phyloP scores from a whole-genome alignment of 2,329 filamentous ascomycete genomes.

The Phyllosticta capitalensis region DNA sequence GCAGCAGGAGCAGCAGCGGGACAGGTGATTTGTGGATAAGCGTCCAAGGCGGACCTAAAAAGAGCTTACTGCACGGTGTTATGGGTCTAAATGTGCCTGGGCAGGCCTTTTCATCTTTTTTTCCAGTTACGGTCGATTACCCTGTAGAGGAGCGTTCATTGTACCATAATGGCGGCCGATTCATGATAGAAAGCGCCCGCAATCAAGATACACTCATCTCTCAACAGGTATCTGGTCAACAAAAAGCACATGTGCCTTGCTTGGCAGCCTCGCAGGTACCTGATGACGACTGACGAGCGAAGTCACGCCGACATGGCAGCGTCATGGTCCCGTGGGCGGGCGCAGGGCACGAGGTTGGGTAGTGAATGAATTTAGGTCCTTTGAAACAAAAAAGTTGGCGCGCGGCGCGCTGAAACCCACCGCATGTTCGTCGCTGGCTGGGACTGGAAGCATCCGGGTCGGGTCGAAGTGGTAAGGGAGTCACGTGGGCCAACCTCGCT shows the following conservation, averaged over 20 bases:
- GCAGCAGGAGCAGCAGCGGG: background rate
- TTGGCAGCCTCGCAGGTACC: background rate
- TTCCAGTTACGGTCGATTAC: background rate
- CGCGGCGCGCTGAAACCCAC: background rate
- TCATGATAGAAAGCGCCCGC: background rate
- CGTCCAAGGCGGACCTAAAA: background rate
- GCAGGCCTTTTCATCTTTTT: background rate
- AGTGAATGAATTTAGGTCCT: background rate
- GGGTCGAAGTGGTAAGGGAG: background rate
- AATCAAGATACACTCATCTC: background rate
- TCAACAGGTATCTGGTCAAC: background rate
- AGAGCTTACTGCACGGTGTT: slow-evolving; percentile 9
- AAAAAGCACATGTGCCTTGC: background rate
- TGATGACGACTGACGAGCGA: too few species aligned
- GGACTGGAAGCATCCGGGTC: background rate
- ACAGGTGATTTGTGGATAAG: slow-evolving; percentile 3
- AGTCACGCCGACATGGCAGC: background rate
- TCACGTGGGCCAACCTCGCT: background rate
- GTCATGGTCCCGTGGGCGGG: background rate
- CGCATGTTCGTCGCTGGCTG: background rate
- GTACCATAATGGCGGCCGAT: background rate
- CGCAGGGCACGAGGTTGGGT: background rate
- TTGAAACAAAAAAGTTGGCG: background rate
- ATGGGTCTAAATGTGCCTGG: slow-evolving; percentile 9
- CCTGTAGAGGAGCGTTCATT: background rate